These are phyloP conservation scores for Nakaseomyces sp. DNA, from an alignment of 1,139 yeast species.

Conservation along the genomic window DNA sequence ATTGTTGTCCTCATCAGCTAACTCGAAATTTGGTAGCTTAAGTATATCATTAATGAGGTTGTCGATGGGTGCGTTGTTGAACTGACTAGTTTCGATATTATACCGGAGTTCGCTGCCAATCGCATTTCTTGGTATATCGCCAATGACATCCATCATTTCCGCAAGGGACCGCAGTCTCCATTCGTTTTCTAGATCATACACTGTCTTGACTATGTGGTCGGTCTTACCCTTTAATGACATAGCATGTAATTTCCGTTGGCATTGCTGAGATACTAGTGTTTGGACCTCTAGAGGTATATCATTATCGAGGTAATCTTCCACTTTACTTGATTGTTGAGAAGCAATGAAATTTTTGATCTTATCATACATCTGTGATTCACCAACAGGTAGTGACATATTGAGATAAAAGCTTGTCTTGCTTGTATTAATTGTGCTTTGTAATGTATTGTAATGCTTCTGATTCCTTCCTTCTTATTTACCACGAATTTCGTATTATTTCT, in stretches of 20 bases:
- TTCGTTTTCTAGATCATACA: constrained; percentile 15
- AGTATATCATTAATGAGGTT: constrained; percentile 17
- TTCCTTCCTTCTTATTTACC: too few relatives aligned
- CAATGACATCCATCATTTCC: constrained; percentile 16
- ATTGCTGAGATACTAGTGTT: not conserved
- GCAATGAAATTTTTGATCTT: not conserved
- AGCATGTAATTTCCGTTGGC: not conserved
- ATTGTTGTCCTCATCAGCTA: constrained; percentile 9
- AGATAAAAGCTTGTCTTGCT: too few relatives aligned
- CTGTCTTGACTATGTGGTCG: constrained; percentile 1
- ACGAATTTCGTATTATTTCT: not conserved
- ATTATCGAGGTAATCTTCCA: not conserved
- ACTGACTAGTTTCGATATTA: constrained; percentile 7
- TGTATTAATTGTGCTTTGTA: too few relatives aligned
- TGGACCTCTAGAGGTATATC: not conserved
- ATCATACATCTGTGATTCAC: not conserved
- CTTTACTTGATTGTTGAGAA: not conserved
- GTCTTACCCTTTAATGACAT: not conserved
- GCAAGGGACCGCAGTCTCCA: constrained; percentile 14
- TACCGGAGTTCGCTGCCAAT: constrained; percentile 16
- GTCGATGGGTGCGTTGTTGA: constrained; percentile 13
- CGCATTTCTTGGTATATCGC: constrained; percentile 19
- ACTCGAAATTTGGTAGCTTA: constrained; percentile 18
- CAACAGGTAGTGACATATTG: not conserved
- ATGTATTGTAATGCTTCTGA: too few relatives aligned